Base-by-base conservation (phyloP, 2,329 filamentous ascomycete genomes). In the Alternaria gansuensis region DNA sequence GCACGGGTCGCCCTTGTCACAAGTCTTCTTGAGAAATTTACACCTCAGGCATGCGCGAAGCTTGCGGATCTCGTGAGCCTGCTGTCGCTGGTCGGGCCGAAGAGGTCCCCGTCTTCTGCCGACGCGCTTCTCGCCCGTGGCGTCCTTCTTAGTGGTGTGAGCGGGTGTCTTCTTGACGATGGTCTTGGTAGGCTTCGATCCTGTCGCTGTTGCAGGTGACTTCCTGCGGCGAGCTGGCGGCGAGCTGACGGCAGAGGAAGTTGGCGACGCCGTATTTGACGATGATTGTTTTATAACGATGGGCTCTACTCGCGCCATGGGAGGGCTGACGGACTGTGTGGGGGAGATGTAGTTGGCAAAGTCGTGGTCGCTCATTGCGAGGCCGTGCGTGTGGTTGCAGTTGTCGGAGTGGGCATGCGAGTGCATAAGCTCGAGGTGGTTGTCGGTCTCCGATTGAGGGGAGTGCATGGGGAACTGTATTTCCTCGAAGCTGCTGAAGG, bases 11-110 rank as follows among this genome's bases (percentile, higher is more conserved):
- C 94, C 94, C 83, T 96, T 97, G 80, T 98, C 94, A 76, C 94
- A 98, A 48, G 94, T 97, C 86, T 98, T 98, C 86, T 98, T 98
- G 77, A 98, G 84, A 83, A 97, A 98, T 82, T 97, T 97, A 87
- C 94, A 98, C 66, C 94, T 89, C 70, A 98, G 83, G 78, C 94
- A 98, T 46, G 94, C 94, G 74, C 94, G 87, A 70, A 97, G 83
- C 80, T 98, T 98, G 77, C 94, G 88, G 76, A 98, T 98, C 80
- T 98, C 94, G 73, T 93, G 95, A 26, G 94, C 94, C 79, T 97
- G 94, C 81, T 97, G 96, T 68, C 94, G 87, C 82, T 97, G 94
- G 78, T 98, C 94, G 10, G 93, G 93, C 72, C 93, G 85, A 68
- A 98, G 86, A 59, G 94, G 94, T 34, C 94, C 94, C 77, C 91